Conservation (phyloP, 768 basidiomycete genomes). For the Leucosporidium creatinivorum region DNA sequence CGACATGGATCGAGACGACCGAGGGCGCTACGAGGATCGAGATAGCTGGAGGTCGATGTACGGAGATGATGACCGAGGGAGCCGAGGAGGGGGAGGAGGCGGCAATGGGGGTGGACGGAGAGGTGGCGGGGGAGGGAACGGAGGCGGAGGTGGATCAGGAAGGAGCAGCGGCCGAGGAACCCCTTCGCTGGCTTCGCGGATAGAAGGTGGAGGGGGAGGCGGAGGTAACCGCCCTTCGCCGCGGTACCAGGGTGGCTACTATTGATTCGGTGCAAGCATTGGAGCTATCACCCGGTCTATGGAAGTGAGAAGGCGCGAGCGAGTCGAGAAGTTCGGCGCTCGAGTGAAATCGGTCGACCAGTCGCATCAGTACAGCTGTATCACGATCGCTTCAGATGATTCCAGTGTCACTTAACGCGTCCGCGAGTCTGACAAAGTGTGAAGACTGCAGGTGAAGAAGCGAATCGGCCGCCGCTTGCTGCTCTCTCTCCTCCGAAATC, state of each 20-base stretch:
- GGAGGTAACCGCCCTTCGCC: neutral
- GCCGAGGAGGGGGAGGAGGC: neutral
- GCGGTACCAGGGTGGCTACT: constrained; percentile 19
- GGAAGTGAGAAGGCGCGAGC: no score
- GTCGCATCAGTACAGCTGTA: no score
- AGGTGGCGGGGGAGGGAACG: neutral
- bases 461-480: no score
- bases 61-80: neutral
- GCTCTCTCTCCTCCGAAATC: no score
- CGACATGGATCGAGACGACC: neutral
- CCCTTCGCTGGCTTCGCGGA: neutral
- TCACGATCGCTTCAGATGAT: no score
- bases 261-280: no score
- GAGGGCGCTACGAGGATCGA: neutral
- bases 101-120: neutral
- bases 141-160: constrained; percentile 1
- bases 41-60: constrained; percentile 6
- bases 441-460: no score
- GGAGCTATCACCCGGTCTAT: no score
- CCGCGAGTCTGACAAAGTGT: no score
- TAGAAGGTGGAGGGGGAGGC: neutral
- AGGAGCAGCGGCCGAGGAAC: neutral
- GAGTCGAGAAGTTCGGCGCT: no score
- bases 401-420: no score
- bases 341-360: no score